phyloP scores from a whole-genome alignment of 352 stramenopile species.

The Phytopythium montanum region DNA sequence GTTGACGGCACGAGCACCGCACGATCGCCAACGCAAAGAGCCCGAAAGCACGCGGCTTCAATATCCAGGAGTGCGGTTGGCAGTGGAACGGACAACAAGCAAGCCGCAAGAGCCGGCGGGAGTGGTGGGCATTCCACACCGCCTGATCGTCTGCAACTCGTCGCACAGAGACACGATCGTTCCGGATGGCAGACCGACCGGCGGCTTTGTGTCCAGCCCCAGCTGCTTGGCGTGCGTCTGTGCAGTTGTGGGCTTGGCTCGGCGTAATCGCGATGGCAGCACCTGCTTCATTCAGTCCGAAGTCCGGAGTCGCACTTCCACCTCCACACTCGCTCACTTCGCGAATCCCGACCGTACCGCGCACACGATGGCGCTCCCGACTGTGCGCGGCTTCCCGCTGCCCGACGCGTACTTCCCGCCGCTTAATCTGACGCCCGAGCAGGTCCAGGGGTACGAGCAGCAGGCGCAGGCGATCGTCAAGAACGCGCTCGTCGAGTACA shows the following conservation, averaged over 20 bases:
- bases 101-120: background rate
- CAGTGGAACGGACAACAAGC: constrained; percentile 1
- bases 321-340: too few species aligned
- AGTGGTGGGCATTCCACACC: too few species aligned
- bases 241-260: background rate
- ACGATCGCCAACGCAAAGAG: too few species aligned
- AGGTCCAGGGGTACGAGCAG: constrained; percentile 28
- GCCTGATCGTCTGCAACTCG: too few species aligned
- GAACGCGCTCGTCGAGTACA: constrained; percentile 39
- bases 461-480: constrained; percentile 32
- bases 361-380: constrained; percentile 1
- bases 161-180: background rate
- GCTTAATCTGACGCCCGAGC: constrained; percentile 22
- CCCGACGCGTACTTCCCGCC: constrained; percentile 40
- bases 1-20: background rate
- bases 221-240: background rate
- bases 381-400: constrained; percentile 20
- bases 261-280: too few species aligned
- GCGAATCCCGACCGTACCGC: background rate
- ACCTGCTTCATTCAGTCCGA: too few species aligned
- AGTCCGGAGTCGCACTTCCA: too few species aligned
- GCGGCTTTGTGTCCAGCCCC: background rate
- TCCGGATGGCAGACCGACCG: background rate
- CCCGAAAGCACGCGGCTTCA: too few species aligned
- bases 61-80: background rate